phyloP scores from a whole-genome alignment of 192 early-diverging fungal species.

The Podila minutissima region DNA sequence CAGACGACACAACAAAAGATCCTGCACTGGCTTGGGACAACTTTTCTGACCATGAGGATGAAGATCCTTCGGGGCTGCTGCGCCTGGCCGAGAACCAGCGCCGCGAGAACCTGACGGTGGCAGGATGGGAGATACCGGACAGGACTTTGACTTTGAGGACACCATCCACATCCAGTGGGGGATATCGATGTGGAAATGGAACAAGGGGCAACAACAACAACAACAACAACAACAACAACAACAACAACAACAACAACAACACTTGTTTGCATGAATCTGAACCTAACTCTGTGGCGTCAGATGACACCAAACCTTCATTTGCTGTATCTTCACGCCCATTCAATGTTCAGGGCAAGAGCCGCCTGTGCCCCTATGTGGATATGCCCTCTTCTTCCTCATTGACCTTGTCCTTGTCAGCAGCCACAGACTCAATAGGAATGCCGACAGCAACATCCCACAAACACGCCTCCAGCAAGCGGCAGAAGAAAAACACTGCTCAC shows the following conservation, averaged over 20 bases:
- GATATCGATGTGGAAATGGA: background rate
- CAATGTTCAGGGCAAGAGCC: background rate
- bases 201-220: background rate
- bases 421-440: background rate
- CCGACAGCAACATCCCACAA: background rate
- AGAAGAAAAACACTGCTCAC: background rate
- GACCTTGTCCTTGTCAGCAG: background rate
- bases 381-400: background rate
- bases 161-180: background rate
- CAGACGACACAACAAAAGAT: background rate
- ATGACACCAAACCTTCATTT: background rate
- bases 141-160: background rate
- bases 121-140: background rate
- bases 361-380: background rate
- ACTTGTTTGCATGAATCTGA: background rate
- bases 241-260: no score
- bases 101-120: background rate
- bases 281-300: background rate
- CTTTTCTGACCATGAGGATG: conserved; percentile 9
- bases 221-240: no score
- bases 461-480: background rate
- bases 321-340: background rate
- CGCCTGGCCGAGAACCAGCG: conserved; percentile 20
- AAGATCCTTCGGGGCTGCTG: conserved; percentile 7
- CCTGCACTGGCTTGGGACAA: background rate